A percentile compares a stretch with the other conserved stretches of the same genome.
phyloP scores from a whole-genome alignment of 176 grass and related monocot genomes.

The Leersia perrieri region DNA sequence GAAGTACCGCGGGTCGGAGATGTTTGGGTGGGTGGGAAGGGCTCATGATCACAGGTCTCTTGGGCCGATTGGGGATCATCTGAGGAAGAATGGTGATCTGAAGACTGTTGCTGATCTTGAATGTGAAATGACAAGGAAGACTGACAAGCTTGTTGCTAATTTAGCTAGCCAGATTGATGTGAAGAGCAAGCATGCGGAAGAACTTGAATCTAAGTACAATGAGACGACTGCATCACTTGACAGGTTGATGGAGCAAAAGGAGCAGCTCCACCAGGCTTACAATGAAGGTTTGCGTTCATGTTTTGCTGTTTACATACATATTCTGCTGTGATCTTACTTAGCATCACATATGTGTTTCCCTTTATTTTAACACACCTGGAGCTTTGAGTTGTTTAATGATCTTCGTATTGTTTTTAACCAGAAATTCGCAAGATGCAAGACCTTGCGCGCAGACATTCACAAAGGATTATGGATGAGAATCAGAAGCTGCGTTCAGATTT shows the following conservation, averaged over 20 bases:
- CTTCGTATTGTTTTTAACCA: slow-evolving; percentile 16
- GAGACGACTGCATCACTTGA: slow-evolving; percentile 45
- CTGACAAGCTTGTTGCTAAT: slow-evolving; percentile 47
- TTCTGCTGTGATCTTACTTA: neutral
- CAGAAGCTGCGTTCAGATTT: slow-evolving; percentile 41
- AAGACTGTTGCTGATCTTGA: slow-evolving; percentile 55
- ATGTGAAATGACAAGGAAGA: slow-evolving; percentile 45
- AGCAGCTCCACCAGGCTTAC: slow-evolving; percentile 38
- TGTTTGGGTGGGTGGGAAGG: slow-evolving; percentile 60
- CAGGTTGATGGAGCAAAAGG: slow-evolving; percentile 60
- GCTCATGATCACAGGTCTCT: slow-evolving; percentile 44
- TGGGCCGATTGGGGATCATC: slow-evolving; percentile 46
- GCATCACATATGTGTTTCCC: neutral
- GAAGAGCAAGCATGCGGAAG: slow-evolving; percentile 43
- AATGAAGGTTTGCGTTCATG: slow-evolving; percentile 37
- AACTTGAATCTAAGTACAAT: slow-evolving; percentile 47
- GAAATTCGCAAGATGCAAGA: slow-evolving; percentile 71
- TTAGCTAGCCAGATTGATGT: slow-evolving; percentile 46
- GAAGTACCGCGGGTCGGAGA: slow-evolving; percentile 13
- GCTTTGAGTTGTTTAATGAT: slow-evolving; percentile 8
- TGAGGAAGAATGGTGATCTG: slow-evolving; percentile 53
- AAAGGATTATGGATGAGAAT: slow-evolving; percentile 58
- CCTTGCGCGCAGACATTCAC: slow-evolving; percentile 55
- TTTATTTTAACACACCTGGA: neutral
- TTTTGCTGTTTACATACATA: neutral